phyloP scores from a whole-genome alignment of 2,329 filamentous ascomycete genomes.

The Coniochaeta prunicola region DNA sequence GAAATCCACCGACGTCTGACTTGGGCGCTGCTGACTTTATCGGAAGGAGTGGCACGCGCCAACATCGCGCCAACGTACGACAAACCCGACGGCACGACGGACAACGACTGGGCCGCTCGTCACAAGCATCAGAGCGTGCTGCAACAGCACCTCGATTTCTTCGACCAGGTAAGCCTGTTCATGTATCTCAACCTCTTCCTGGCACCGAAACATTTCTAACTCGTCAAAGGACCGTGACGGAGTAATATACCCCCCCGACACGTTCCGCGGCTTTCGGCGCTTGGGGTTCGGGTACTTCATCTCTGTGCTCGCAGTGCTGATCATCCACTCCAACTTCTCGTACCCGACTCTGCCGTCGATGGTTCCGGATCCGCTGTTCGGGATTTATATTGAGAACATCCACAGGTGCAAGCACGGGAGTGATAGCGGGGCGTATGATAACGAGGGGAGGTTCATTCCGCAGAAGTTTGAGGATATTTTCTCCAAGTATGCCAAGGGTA shows the following conservation, averaged over 20 bases:
- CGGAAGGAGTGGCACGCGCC: constrained; percentile 9
- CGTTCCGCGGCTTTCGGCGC: constrained; percentile 29
- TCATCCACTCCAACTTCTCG: constrained; percentile 35
- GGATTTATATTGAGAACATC: constrained; percentile 28
- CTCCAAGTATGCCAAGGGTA: constrained; percentile 32
- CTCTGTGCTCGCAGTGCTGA: constrained; percentile 27
- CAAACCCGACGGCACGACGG: constrained; percentile 7
- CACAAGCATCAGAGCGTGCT: constrained; percentile 20
- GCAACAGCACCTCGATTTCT: constrained; percentile 33
- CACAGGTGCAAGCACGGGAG: constrained; percentile 39
- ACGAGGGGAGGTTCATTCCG: constrained; percentile 38
- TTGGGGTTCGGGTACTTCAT: constrained; percentile 32
- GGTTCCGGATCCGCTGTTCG: constrained; percentile 29
- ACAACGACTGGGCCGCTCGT: constrained; percentile 1
- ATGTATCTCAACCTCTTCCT: not conserved
- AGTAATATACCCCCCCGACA: constrained; percentile 29
- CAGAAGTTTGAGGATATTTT: constrained; percentile 45
- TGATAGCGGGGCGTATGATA: constrained; percentile 38
- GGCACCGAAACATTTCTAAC: not conserved
- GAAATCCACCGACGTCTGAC: not conserved
- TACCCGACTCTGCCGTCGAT: constrained; percentile 32
- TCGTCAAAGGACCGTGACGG: constrained; percentile 25
- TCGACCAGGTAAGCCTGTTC: constrained; percentile 18
- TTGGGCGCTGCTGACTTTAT: not conserved
- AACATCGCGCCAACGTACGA: constrained; percentile 10